Evolutionary conservation across 1,284 basidiomycete genomes (phyloP), one percentile per base, ranked within the genome.

Genomic region (Ganoderma lucidum): DNA sequence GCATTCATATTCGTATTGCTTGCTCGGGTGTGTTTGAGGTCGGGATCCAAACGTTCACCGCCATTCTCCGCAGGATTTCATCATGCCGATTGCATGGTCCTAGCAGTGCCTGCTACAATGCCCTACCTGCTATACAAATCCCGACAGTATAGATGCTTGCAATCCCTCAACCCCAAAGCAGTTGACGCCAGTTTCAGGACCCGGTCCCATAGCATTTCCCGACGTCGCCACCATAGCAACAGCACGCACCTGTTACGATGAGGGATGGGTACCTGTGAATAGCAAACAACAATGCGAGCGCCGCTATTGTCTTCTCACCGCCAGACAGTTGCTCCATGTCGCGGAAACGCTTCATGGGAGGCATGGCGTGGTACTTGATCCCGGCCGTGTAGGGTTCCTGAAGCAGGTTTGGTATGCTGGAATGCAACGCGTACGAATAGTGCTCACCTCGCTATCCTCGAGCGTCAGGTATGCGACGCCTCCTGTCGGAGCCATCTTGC

Each of bases 281-380:
- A 15, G 97, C 96, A 78, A 99, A 99, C 37, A 99, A 85, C 23
- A 99, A 84, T 0, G 97, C 97, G 23, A 99, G 84, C 6, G 98
- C 97, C 3, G 98, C 98, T 72, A 99, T 97, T 0, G 97, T 99
- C 84, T 99, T 99, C 80, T 99, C 98, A 32, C 98, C 98, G 65
- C 97, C 98, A 0, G 96, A 99, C 6, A 99, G 85, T 79, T 99
- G 97, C 71, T 99, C 97, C 94, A 99, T 99, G 80, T 99, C 98
- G 73, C 97, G 89, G 87, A 99, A 99, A 6, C 96, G 93, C 81
- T 99, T 99, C 91, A 99, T 98, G 0, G 97, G 97, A 0, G 97
- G 97, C 95, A 99, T 99, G 0, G 97, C 96, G 79, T 98, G 97
- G 79, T 99, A 99, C 81, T 97, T 98, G 83, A 99, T 95, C 68